These are phyloP conservation scores for Guadua angustifolia DNA, from an alignment of 176 grass and related monocot genomes.

Conservation along the genomic window DNA sequence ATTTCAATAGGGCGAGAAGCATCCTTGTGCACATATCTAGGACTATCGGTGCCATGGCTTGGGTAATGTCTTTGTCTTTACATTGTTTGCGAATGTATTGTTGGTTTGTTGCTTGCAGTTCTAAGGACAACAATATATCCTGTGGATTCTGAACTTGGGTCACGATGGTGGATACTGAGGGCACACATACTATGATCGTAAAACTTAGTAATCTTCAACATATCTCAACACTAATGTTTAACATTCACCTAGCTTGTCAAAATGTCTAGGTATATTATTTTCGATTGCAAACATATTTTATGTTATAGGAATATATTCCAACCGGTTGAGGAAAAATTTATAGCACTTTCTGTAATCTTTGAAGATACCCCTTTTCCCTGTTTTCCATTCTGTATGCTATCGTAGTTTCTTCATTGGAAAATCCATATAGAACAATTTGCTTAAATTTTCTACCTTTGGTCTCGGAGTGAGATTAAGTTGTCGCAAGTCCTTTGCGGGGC, in stretches of 20 bases:
- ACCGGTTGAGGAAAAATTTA: background rate
- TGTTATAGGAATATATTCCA: background rate
- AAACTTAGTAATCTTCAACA: background rate
- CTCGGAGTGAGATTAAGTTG: slow-evolving; percentile 8
- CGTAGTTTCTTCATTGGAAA: slow-evolving; percentile 33
- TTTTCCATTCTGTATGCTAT: slow-evolving; percentile 16
- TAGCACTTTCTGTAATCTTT: slow-evolving; percentile 20
- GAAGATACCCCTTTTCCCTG: background rate
- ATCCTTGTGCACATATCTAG: slow-evolving; percentile 78
- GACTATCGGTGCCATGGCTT: slow-evolving; percentile 77
- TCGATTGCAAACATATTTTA: background rate
- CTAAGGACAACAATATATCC: no score
- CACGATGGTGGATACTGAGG: background rate
- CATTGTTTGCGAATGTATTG: slow-evolving; percentile 23
- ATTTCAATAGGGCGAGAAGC: slow-evolving; percentile 92
- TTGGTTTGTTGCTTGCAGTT: slow-evolving; percentile 23
- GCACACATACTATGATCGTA: background rate
- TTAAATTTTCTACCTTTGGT: background rate
- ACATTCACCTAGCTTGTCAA: slow-evolving; percentile 17
- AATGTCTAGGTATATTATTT: slow-evolving; percentile 10
- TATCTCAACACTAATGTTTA: slow-evolving; percentile 1
- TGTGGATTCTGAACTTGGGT: background rate
- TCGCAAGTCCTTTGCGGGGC: background rate
- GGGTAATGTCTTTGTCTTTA: slow-evolving; percentile 62
- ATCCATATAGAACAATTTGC: background rate